Evolutionary conservation across 768 basidiomycete species (phyloP).

Genomic region (Obba rivulosa): DNA sequence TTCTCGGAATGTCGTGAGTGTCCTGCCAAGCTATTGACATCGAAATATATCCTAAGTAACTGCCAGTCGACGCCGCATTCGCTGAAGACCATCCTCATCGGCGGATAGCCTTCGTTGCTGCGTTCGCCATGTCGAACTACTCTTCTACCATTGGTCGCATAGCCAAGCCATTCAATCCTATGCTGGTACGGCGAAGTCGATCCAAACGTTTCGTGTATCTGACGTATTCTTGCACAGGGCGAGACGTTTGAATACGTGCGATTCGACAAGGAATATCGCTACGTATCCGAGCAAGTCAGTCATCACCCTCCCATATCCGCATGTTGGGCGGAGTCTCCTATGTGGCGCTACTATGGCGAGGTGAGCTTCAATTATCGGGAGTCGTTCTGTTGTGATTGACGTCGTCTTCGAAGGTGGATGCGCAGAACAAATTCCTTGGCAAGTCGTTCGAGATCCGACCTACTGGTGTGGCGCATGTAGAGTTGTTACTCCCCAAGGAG

Average conservation of each 20-base stretch:
- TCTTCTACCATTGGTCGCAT: conserved; percentile 94
- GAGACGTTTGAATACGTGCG: conserved; percentile 95
- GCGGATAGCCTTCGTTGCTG: conserved; percentile 88
- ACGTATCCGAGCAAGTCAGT: conserved; percentile 94
- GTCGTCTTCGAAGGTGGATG: conserved; percentile 65
- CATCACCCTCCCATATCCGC: conserved; percentile 97
- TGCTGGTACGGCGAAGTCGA: conserved; percentile 59
- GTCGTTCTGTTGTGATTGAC: neutral
- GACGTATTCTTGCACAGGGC: conserved; percentile 36
- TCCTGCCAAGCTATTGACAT: neutral
- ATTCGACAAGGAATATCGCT: conserved; percentile 84
- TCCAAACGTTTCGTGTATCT: no score
- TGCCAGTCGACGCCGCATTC: conserved; percentile 77
- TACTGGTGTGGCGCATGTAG: conserved; percentile 89
- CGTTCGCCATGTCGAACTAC: conserved; percentile 98
- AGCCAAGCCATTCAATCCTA: conserved; percentile 96
- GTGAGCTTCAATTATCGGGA: conserved; percentile 27
- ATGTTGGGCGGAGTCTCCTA: conserved; percentile 88
- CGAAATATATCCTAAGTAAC: neutral
- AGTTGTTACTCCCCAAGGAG: conserved; percentile 69
- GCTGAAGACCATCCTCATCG: conserved; percentile 70
- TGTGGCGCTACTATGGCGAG: conserved; percentile 90
- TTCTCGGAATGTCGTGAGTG: conserved; percentile 85
- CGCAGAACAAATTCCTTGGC: conserved; percentile 95
- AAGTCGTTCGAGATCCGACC: conserved; percentile 95